These are phyloP conservation scores for Lachancea mirantina DNA, from an alignment of 805 yeast species.

Conservation along the genomic window DNA sequence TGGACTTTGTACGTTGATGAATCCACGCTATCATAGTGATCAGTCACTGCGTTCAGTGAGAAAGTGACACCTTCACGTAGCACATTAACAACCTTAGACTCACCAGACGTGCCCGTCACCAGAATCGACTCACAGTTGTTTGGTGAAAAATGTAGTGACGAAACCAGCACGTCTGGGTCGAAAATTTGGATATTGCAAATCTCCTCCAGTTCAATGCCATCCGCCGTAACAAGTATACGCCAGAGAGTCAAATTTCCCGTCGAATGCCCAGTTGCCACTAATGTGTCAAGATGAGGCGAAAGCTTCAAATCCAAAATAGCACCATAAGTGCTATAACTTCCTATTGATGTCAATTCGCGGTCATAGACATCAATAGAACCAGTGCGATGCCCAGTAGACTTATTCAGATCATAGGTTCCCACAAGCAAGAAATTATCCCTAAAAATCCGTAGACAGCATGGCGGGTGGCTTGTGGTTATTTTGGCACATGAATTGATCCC, in stretches of 20 bases:
- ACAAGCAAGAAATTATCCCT: conserved; percentile 44
- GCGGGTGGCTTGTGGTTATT: too few relatives aligned
- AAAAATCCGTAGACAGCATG: conserved; percentile 67
- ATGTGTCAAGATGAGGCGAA: conserved; percentile 43
- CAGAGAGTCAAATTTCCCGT: conserved; percentile 70
- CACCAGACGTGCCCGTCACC: conserved; percentile 66
- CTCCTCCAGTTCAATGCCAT: conserved; percentile 16
- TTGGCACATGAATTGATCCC: too few relatives aligned
- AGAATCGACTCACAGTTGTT: conserved; percentile 32
- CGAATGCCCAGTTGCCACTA: conserved; percentile 65
- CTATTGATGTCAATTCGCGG: conserved; percentile 18
- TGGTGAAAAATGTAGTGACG: conserved; percentile 58
- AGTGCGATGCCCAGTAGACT: conserved; percentile 47
- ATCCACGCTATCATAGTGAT: conserved; percentile 10
- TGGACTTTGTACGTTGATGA: conserved; percentile 11
- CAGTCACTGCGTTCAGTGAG: conserved; percentile 1
- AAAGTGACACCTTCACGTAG: conserved; percentile 2
- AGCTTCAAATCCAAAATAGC: conserved; percentile 78
- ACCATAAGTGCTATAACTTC: conserved; percentile 36
- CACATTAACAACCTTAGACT: conserved; percentile 32
- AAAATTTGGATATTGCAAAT: conserved; percentile 38
- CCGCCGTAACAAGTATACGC: conserved; percentile 31
- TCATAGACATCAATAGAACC: conserved; percentile 51
- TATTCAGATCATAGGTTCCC: conserved; percentile 77
- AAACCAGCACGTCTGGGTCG: conserved; percentile 45